phyloP scores from a whole-genome alignment of 305 asterid species.

The Rubia tinctorum region DNA sequence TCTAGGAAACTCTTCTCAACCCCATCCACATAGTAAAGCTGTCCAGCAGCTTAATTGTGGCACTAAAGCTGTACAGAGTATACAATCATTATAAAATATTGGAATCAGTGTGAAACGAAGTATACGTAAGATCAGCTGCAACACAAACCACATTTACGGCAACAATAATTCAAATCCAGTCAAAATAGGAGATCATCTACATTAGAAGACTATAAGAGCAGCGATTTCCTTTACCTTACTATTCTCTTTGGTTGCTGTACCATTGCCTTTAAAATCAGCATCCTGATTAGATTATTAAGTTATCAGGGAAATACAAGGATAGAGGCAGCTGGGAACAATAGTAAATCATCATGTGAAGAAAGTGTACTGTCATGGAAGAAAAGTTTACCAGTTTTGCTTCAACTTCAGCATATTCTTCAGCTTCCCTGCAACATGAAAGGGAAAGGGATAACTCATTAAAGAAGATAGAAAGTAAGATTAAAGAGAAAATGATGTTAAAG shows the following conservation, averaged over 20 bases:
- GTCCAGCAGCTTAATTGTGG: background rate
- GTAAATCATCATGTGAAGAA: background rate
- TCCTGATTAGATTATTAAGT: slow-evolving; percentile 44
- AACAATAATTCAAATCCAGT: background rate
- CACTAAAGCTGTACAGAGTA: background rate
- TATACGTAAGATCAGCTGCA: background rate
- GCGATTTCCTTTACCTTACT: slow-evolving; percentile 39
- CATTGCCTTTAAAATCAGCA: slow-evolving; percentile 64
- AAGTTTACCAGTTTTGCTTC: slow-evolving; percentile 85
- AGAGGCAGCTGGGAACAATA: background rate
- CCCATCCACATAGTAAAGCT: background rate
- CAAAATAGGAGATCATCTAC: slow-evolving; percentile 1
- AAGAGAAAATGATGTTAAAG: background rate
- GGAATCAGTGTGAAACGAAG: background rate
- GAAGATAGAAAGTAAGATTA: background rate
- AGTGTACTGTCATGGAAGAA: slow-evolving; percentile 2
- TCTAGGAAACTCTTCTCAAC: background rate
- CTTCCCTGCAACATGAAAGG: slow-evolving; percentile 46
- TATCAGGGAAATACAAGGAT: slow-evolving; percentile 19
- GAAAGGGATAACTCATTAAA: background rate
- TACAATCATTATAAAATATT: background rate
- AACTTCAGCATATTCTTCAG: slow-evolving; percentile 88
- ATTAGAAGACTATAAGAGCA: background rate
- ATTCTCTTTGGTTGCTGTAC: slow-evolving; percentile 48
- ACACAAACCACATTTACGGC: background rate